Evolutionary conservation across 2,329 filamentous ascomycete genomes (phyloP).

Genomic region (Penicillium psychrosexuale): DNA sequence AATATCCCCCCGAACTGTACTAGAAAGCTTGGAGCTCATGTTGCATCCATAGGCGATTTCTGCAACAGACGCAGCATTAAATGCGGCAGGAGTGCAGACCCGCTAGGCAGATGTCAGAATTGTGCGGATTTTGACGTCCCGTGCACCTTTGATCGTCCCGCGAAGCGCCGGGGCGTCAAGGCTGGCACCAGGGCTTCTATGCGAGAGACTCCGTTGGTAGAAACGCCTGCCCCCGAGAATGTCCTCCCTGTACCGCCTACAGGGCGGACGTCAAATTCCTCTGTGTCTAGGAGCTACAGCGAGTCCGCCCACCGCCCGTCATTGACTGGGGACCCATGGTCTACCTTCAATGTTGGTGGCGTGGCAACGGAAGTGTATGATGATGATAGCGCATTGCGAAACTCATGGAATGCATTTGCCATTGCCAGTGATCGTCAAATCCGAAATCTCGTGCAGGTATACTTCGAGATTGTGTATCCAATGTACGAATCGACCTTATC

Average conservation of each 20-base stretch:
- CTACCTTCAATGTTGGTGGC: conserved; percentile 17
- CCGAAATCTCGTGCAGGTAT: conserved; percentile 47
- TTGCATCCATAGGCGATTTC: conserved; percentile 42
- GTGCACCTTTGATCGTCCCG: conserved; percentile 50
- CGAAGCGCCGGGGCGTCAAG: conserved; percentile 39
- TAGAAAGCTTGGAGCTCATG: conserved; percentile 7
- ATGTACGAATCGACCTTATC: conserved; percentile 33
- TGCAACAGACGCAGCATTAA: conserved; percentile 51
- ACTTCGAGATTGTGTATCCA: conserved; percentile 55
- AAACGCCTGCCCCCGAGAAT: conserved; percentile 1
- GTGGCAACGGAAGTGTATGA: conserved; percentile 19
- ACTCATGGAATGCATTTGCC: conserved; percentile 44
- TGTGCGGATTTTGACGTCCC: conserved; percentile 50
- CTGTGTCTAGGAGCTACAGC: conserved; percentile 16
- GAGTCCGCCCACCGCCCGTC: conserved; percentile 14
- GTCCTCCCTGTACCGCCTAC: not conserved
- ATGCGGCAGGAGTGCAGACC: conserved; percentile 39
- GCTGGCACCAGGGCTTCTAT: conserved; percentile 15
- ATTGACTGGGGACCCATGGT: conserved; percentile 20
- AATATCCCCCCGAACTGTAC: not conserved
- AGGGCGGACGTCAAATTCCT: conserved; percentile 15
- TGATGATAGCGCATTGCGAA: conserved; percentile 24
- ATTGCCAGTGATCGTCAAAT: conserved; percentile 42
- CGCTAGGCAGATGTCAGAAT: conserved; percentile 47
- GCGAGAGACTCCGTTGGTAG: conserved; percentile 11